phyloP scores from a whole-genome alignment of 108 stramenopile species.

The Fistulifera pelliculosa region DNA sequence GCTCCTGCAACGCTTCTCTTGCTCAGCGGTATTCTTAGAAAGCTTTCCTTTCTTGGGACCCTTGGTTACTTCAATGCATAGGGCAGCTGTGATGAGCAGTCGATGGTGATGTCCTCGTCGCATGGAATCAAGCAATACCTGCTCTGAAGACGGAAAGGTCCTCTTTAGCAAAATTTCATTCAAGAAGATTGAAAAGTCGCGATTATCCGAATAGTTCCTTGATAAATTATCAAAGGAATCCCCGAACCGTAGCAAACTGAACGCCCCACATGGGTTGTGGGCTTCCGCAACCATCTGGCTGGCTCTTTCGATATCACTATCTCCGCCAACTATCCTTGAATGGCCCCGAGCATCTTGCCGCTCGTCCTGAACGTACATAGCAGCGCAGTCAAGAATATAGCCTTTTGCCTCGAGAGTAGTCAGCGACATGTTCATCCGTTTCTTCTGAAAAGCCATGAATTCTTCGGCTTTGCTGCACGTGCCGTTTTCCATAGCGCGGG shows the following conservation, averaged over 20 bases:
- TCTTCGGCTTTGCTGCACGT: constrained; percentile 60
- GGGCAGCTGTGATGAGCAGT: constrained; percentile 49
- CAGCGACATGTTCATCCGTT: constrained; percentile 52
- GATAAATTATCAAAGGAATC: constrained; percentile 5
- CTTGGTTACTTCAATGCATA: constrained; percentile 45
- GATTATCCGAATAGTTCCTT: constrained; percentile 40
- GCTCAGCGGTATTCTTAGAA: constrained; percentile 34
- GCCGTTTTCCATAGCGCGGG: constrained; percentile 49
- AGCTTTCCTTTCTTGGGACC: constrained; percentile 76
- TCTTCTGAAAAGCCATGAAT: constrained; percentile 57
- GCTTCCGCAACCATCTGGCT: constrained; percentile 48
- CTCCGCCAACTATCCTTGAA: constrained; percentile 62
- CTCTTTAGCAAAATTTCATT: constrained; percentile 30
- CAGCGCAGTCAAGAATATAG: constrained; percentile 55
- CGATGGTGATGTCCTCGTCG: constrained; percentile 50
- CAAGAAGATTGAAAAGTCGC: constrained; percentile 46
- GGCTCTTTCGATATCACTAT: constrained; percentile 40
- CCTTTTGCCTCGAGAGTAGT: constrained; percentile 56
- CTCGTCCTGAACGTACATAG: constrained; percentile 33
- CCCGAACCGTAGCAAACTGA: constrained; percentile 18
- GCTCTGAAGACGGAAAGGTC: constrained; percentile 12
- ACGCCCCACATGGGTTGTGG: constrained; percentile 44
- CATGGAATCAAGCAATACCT: constrained; percentile 32
- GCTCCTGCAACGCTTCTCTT: constrained; percentile 42
- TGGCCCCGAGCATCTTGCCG: constrained; percentile 24